Evolutionary conservation across 306 rosid genomes (phyloP).

Genomic region (Corylus avellana): DNA sequence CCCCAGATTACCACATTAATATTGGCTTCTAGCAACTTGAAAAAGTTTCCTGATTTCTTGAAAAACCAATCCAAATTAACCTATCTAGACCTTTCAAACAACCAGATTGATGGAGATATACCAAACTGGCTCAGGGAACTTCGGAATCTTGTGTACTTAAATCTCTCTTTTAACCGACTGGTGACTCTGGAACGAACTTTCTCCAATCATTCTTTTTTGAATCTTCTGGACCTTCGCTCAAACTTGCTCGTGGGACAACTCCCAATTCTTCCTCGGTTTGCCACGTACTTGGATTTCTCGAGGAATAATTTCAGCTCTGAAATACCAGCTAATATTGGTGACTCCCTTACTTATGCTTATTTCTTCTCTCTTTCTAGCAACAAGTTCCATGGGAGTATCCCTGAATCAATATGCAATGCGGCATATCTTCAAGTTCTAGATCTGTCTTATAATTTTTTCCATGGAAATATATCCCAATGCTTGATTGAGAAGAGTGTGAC

Average conservation of each 20-base stretch:
- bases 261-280: neutral
- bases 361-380: conserved; percentile 45
- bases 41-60: conserved; percentile 32
- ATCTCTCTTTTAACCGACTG: neutral
- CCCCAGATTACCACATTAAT: conserved; percentile 7
- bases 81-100: conserved; percentile 26
- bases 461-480: conserved; percentile 30
- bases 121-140: conserved; percentile 37
- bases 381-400: neutral
- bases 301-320: conserved; percentile 20
- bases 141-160: neutral
- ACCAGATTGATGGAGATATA: conserved; percentile 30
- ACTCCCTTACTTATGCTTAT: fast-evolving
- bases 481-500: neutral
- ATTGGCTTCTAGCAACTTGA: conserved; percentile 40
- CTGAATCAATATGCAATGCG: conserved; percentile 35
- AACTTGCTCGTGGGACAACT: conserved; percentile 30
- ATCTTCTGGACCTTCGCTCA: conserved; percentile 33
- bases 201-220: neutral
- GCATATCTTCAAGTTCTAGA: conserved; percentile 25
- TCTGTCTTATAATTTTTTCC: conserved; percentile 31
- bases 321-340: neutral
- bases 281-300: conserved; percentile 28
- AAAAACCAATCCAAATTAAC: neutral
- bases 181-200: neutral